Base-by-base conservation (phyloP, 768 basidiomycete genomes). In the Galerina sulciceps region DNA sequence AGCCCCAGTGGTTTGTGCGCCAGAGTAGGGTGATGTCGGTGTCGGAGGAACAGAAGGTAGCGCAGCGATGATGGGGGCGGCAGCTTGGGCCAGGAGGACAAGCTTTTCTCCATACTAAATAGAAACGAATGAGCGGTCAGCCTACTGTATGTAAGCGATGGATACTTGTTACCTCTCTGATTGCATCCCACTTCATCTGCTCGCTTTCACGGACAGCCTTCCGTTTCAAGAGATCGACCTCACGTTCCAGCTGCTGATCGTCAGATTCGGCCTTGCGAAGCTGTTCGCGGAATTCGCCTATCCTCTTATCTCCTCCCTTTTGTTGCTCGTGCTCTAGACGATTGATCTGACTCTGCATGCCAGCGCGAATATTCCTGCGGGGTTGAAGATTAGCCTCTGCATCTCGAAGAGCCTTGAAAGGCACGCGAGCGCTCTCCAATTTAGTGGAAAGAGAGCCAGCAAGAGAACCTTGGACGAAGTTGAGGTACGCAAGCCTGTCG, bases 401-500 rank as follows among this genome's bases (percentile, higher is more conserved):
- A 70, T 86, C 85, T 10, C 93, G 85, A 13, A 94, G 76, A 9
- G 79, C 81, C 74, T 94, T 94, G 65, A 91, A 67, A 3, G 91
- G 83, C 0, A 73, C 72, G 43, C 93, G 85, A 8, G 91, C 85
- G 35, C 75, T 71, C 63, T 93, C 83, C 15, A 94, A 71, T 65
- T 86, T 86, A 22, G 71, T 67, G 1, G 90, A 83, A 31, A 94
- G 79, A 2, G 85, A 79, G 35, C 72, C 71, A 2, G 89, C 77
- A 17, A 94, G 79, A 18, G 88, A 82, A 10, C 90, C 91, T 43
- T 88, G 81, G 10, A 91, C 82, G 64, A 86, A 94, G 70, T 90
- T 91, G 50, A 94, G 75, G 73, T 89, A 94, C 2, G 90, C 93
- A 20, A 94, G 78, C 35, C 93, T 82, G 70, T 94, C 93, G 44